These are phyloP conservation scores for Pinus tabuliformis DNA, from an alignment of 75 land plant species.

Conservation along the genomic window DNA sequence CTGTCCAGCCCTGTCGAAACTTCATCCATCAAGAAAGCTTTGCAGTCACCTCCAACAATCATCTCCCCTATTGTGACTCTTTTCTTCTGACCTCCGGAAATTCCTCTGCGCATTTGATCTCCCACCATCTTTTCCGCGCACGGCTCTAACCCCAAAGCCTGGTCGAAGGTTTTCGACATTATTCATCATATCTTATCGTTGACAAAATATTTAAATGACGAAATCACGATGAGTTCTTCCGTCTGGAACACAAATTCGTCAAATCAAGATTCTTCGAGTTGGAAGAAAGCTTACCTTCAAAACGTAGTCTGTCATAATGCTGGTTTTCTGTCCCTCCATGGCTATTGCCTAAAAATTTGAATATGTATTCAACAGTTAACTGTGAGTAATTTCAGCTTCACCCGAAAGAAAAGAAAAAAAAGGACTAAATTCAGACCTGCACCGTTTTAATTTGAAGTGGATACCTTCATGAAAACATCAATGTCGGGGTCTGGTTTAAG, in stretches of 20 bases:
- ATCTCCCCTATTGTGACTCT: slow-evolving; percentile 25
- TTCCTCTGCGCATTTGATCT: no score
- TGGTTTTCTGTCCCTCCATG: slow-evolving; percentile 45
- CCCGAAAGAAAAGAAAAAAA: no score
- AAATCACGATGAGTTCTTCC: not conserved
- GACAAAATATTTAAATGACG: not conserved
- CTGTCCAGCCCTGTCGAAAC: slow-evolving; percentile 38
- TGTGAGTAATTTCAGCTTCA: no score
- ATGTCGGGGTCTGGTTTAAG: no score
- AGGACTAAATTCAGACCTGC: no score
- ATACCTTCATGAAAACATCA: slow-evolving; percentile 64
- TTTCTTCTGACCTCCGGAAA: not conserved
- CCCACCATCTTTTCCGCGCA: not conserved
- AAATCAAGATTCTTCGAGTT: no score
- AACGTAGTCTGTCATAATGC: slow-evolving; percentile 58
- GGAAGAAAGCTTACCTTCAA: slow-evolving; percentile 35
- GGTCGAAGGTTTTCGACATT: not conserved
- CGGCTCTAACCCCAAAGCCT: slow-evolving; percentile 12
- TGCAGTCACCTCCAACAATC: slow-evolving; percentile 24
- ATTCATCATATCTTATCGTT: not conserved
- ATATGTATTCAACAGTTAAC: no score
- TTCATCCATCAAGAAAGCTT: slow-evolving; percentile 36
- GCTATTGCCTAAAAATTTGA: slow-evolving; percentile 42
- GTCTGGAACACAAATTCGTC: no score
- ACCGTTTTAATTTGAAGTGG: no score